A percentile compares a stretch with the other conserved stretches of the same genome.
Evolutionary conservation across 2,329 filamentous ascomycete species (phyloP).

Genomic region (Blastomyces gilchristii): DNA sequence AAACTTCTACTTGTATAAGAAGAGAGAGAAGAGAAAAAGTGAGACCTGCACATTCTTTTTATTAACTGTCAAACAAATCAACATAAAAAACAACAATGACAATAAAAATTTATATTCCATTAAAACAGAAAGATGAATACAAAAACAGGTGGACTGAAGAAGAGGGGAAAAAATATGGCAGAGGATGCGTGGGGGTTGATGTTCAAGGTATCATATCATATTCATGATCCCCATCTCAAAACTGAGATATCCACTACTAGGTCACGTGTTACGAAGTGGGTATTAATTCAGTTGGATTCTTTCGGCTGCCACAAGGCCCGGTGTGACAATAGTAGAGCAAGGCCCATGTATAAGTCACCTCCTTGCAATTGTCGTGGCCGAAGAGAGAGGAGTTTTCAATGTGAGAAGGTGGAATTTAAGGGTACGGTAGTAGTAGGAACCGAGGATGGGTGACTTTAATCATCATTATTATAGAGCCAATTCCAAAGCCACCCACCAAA

Average conservation of each 20-base stretch:
- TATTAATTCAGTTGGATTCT: too few relatives aligned
- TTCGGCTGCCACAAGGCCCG: too few relatives aligned
- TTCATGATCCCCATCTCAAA: background rate
- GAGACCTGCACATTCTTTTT: background rate
- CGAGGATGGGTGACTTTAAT: background rate
- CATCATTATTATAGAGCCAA: background rate
- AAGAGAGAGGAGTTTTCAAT: too few relatives aligned
- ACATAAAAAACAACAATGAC: background rate
- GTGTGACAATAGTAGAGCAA: too few relatives aligned
- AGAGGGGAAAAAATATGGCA: background rate
- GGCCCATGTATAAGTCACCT: too few relatives aligned
- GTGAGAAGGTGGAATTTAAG: too few relatives aligned
- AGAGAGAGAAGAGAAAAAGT: too few relatives aligned
- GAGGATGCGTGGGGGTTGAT: background rate
- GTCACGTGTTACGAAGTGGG: background rate
- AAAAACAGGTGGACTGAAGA: background rate
- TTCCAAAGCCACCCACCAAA: background rate
- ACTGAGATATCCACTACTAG: background rate
- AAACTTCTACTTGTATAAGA: too few relatives aligned
- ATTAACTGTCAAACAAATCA: background rate
- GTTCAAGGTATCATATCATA: background rate
- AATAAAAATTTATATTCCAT: too few relatives aligned
- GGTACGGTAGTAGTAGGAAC: too few relatives aligned
- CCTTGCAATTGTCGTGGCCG: too few relatives aligned
- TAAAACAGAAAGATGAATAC: background rate